Base-by-base conservation (phyloP, 1,284 basidiomycete species). In the Leccinum solheimii region DNA sequence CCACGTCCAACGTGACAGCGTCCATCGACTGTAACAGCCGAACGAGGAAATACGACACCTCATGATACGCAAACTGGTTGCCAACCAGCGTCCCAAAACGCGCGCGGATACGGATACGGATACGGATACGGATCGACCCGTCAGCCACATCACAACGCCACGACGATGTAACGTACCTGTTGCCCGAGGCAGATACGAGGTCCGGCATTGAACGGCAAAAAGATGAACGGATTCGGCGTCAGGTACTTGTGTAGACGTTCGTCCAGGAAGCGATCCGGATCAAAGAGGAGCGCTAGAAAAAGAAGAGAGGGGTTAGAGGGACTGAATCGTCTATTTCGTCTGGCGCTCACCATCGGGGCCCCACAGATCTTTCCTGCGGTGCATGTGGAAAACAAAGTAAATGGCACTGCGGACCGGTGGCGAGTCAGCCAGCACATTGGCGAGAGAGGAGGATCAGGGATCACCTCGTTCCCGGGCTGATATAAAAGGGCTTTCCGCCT, bases 251-350 rank as follows among this genome's bases (percentile, higher is more conserved):
- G 71, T 1, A 71, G 60, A 30, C 73, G 72, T 21, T 62, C 76
- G 61, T 83, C 83, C 8, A 84, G 63, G 75, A 80, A 84, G 1
- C 83, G 75, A 60, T 83, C 78, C 0, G 83, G 84, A 63, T 84
- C 82, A 64, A 83, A 85, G 23, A 74, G 62, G 11, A 74, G 64
- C 23, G 79, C 77, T 81, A 55, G 52, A 53, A 32, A 32, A 32
- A 26, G 30, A 34, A 21, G 2, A 49, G 13, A 43, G 6, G 13
- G 11, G n/a, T 43, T 10, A 52, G 27, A 19, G 27, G 0, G 13
- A 55, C 9, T 13, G 27, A 21, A 38, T 57, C 16, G 53, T 38
- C 36, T 16, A 2, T 38, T 7, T 21, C 11, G 16, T 53, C 19
- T 34, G 11, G 8, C 27, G 45, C 62, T 56, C 59, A 75, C 75